These are phyloP conservation scores for Begonia loranthoides DNA, from an alignment of 306 rosid genomes.

Conservation along the genomic window DNA sequence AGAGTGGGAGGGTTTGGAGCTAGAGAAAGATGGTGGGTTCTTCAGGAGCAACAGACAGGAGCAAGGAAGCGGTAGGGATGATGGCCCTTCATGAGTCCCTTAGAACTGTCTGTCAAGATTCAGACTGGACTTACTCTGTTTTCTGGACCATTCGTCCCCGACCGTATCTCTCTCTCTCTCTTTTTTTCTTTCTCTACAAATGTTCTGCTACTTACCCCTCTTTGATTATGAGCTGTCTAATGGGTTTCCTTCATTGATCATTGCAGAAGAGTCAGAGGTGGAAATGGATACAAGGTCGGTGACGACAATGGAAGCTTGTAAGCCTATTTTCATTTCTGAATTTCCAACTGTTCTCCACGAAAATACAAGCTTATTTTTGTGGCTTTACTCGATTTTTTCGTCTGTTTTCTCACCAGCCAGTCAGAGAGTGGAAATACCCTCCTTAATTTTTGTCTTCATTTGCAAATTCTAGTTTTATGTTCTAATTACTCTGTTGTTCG, in stretches of 20 bases:
- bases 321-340: slow-evolving; percentile 12
- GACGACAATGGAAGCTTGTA: slow-evolving; percentile 95
- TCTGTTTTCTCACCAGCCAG: slow-evolving; percentile 3
- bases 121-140: slow-evolving; percentile 99
- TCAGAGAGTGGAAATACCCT: background rate
- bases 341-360: background rate
- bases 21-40: slow-evolving; percentile 90
- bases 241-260: slow-evolving; percentile 18
- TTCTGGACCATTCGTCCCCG: slow-evolving; percentile 99
- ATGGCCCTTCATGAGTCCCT: slow-evolving; percentile 99
- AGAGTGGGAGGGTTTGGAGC: slow-evolving; percentile 11
- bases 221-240: slow-evolving; percentile 15
- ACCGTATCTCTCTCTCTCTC: slow-evolving; percentile 47
- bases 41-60: slow-evolving; percentile 84
- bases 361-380: background rate
- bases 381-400: background rate
- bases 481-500: slow-evolving; percentile 5
- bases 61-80: slow-evolving; percentile 99
- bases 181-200: slow-evolving; percentile 12
- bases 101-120: slow-evolving; percentile 52
- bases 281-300: slow-evolving; percentile 98
- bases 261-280: slow-evolving; percentile 90
- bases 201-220: slow-evolving; percentile 1
- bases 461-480: slow-evolving; percentile 2
- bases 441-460: background rate